Evolutionary conservation across 1,284 basidiomycete species (phyloP), one percentile per base, ranked within the genome.

Genomic region (Mixia osmundae): DNA sequence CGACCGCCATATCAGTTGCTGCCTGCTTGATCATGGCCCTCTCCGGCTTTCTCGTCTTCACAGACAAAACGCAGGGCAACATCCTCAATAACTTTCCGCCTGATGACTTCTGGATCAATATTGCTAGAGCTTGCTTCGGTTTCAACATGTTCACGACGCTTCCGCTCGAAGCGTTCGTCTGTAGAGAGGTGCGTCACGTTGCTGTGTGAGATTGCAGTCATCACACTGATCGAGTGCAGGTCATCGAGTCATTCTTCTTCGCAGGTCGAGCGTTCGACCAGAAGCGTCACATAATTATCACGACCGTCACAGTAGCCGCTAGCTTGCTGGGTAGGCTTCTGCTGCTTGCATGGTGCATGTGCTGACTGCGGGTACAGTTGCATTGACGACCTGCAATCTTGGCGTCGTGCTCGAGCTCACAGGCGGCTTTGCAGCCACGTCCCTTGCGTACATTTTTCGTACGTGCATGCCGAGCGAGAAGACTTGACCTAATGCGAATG

Each of bases 91-190:
- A 89, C 53, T 91, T 91, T 50, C 64, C 75, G 3, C 35, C 38
- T n/a, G 25, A 58, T 63, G 78, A 87, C 54, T 69, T 72, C 19
- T 50, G 89, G 39, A 85, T 89, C 57, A 89, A 95, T 54, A 65
- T 95, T 37, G 89, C 89, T 5, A 68, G 87, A 16, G 80, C 94
- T 49, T 83, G 78, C 50, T 95, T 97, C 51, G 89, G 89, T 4
- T 58, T 89, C 42, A 97, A 97, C 58, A 97, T 97, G 89, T 89
- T 91, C 50, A 91, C 87, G 1, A 97, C 89, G 0, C 67, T 87
- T 14, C 83, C 83, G 1, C 62, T 94, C 33, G 83, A 94, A 52
- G 63, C 83, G 15, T 91, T 94, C 53, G 83, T 94, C 11, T 91
- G 85, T 51, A 67, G 83, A 60, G 83, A 94, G 63, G 80, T 76